phyloP scores from a whole-genome alignment of 2,329 filamentous ascomycete genomes.

The Dryadomyces quercivorus region DNA sequence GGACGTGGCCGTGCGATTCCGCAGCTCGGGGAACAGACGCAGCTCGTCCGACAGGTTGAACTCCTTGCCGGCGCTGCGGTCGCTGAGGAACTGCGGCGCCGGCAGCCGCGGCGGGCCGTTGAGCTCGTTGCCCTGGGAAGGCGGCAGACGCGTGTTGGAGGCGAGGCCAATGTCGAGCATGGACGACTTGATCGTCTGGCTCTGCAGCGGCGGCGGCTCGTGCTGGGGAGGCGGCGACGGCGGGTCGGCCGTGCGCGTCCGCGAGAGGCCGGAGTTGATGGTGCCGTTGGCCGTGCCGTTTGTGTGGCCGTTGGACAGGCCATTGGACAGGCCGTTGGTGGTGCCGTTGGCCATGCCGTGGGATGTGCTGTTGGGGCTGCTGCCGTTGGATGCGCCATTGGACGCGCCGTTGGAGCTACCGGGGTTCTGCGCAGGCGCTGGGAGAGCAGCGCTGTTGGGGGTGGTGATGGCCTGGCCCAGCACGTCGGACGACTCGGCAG shows the following conservation, averaged over 20 bases:
- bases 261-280: constrained; percentile 1
- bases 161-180: constrained; percentile 6
- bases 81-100: constrained; percentile 6
- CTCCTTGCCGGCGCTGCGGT: constrained; percentile 11
- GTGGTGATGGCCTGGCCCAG: background rate
- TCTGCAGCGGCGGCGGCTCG: background rate
- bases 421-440: background rate
- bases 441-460: background rate
- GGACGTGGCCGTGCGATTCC: constrained; percentile 15
- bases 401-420: background rate
- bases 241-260: constrained; percentile 4
- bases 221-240: constrained; percentile 4
- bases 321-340: background rate
- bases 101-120: background rate
- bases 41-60: constrained; percentile 11
- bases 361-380: background rate
- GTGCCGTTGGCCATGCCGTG: background rate
- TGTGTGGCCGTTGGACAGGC: background rate
- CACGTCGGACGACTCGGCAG: background rate
- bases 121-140: background rate
- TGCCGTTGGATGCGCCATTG: background rate
- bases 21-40: constrained; percentile 9
- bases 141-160: background rate
- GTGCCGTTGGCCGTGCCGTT: background rate
- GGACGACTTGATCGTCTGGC: background rate